Conservation (phyloP, 352 stramenopile species). For the Phytophthora lateralis region DNA sequence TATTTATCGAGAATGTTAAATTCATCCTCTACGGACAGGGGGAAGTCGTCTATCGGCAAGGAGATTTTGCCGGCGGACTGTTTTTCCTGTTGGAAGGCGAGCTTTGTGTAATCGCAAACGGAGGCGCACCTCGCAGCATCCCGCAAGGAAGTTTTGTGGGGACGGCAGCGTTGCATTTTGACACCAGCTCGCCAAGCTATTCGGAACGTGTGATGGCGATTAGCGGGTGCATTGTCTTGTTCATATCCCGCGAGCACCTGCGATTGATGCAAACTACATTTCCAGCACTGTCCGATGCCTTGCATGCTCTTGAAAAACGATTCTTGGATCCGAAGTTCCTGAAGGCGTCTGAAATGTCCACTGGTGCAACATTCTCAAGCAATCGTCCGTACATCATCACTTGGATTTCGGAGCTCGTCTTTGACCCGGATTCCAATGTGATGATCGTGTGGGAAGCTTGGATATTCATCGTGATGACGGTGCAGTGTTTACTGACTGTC, state of each 20-base stretch:
- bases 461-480: constrained; percentile 58
- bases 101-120: constrained; percentile 52
- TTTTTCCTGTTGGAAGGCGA: constrained; percentile 70
- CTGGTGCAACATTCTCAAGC: constrained; percentile 3
- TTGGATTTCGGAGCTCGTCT: constrained; percentile 32
- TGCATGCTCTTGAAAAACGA: constrained; percentile 51
- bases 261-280: constrained; percentile 44
- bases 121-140: constrained; percentile 39
- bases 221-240: constrained; percentile 63
- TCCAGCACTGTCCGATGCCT: constrained; percentile 30
- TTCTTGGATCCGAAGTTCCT: constrained; percentile 59
- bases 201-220: constrained; percentile 53
- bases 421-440: constrained; percentile 57
- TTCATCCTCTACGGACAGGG: constrained; percentile 76
- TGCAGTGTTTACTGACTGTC: constrained; percentile 50
- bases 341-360: constrained; percentile 42
- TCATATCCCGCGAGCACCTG: constrained; percentile 54
- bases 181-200: constrained; percentile 47
- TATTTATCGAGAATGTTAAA: constrained; percentile 68
- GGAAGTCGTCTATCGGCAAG: constrained; percentile 68
- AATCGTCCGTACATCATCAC: constrained; percentile 7
- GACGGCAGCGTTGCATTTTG: constrained; percentile 43
- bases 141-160: constrained; percentile 62
- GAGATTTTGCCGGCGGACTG: constrained; percentile 55
- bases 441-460: constrained; percentile 68